Percentiles rank a stretch among this genome's conserved stretches.
These are phyloP conservation scores for Aaosphaeria arxii DNA, from an alignment of 2,329 filamentous ascomycete genomes.

Conservation along the genomic window DNA sequence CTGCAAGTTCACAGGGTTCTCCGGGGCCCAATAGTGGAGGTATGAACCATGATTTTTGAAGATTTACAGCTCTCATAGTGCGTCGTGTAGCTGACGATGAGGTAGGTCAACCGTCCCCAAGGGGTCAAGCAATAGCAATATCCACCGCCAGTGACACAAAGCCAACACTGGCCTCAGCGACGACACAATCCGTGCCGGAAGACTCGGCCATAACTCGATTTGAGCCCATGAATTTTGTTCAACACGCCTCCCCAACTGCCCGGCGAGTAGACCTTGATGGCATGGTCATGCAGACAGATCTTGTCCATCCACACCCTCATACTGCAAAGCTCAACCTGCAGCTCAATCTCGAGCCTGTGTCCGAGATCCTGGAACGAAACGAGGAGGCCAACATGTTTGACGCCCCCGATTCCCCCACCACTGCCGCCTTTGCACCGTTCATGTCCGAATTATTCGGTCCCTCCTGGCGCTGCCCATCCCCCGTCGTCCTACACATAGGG, in stretches of 20 bases:
- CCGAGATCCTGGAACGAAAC: conserved; percentile 9
- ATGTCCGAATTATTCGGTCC: conserved; percentile 32
- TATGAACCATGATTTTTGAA: conserved; percentile 11
- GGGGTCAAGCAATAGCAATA: no score
- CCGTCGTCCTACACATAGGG: conserved; percentile 27
- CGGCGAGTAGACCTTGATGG: conserved; percentile 28
- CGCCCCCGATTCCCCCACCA: conserved; percentile 14
- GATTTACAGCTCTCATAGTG: no score
- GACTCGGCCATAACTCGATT: conserved; percentile 7
- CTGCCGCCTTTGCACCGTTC: conserved; percentile 25
- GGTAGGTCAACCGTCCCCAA: conserved; percentile 23
- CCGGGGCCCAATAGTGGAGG: conserved; percentile 19
- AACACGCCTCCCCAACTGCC: conserved; percentile 3
- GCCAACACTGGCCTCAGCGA: no score
- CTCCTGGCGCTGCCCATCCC: conserved; percentile 25
- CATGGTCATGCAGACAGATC: conserved; percentile 20
- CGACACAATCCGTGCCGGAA: conserved; percentile 1
- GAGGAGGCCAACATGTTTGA: conserved; percentile 13
- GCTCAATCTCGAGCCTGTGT: conserved; percentile 13
- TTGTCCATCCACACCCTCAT: neutral
- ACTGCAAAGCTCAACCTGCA: conserved; percentile 4
- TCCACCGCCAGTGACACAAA: no score
- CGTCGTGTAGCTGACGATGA: conserved; percentile 16
- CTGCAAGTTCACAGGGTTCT: conserved; percentile 9
- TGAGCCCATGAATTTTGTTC: conserved; percentile 10